These are phyloP conservation scores for Suhomyces kilbournensis DNA, from an alignment of 805 yeast genomes.

Conservation along the genomic window DNA sequence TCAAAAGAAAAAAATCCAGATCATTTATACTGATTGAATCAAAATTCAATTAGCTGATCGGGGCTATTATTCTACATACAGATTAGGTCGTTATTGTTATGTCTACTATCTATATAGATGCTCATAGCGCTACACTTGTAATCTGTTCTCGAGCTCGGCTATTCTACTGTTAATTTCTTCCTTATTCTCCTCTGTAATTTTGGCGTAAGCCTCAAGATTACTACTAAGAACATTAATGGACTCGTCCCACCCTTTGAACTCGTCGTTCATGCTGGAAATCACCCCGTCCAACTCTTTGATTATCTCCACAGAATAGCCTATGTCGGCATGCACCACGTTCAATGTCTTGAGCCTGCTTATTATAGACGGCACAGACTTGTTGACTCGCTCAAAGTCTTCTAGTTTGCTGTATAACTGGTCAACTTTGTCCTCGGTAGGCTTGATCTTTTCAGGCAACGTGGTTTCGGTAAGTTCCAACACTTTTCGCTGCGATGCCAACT, in stretches of 20 bases:
- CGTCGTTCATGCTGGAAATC: constrained; percentile 22
- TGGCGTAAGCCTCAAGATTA: constrained; percentile 22
- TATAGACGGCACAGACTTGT: constrained; percentile 22
- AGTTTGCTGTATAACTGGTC: constrained; percentile 24
- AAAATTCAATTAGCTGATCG: too few species aligned
- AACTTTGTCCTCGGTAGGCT: constrained; percentile 17
- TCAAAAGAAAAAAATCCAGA: too few species aligned
- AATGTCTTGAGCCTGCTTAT: constrained; percentile 29
- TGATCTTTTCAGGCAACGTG: background rate
- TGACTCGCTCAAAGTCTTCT: constrained; percentile 23
- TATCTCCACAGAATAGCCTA: constrained; percentile 25
- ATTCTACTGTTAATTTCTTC: constrained; percentile 10
- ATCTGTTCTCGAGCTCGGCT: constrained; percentile 10
- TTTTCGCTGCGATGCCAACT: constrained; percentile 14
- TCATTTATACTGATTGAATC: too few species aligned
- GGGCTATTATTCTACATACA: too few species aligned
- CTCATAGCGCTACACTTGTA: background rate
- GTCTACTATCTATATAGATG: too few species aligned
- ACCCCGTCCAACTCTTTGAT: constrained; percentile 25
- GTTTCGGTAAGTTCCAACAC: constrained; percentile 8
- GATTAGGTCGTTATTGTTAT: too few species aligned
- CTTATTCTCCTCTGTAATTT: constrained; percentile 21
- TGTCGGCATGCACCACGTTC: constrained; percentile 30
- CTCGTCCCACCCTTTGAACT: constrained; percentile 30
- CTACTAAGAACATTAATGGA: constrained; percentile 19